Evolutionary conservation across 2,329 filamentous ascomycete species (phyloP), one percentile per base, ranked within the genome.

Genomic region (Stachybotrys chartarum): DNA sequence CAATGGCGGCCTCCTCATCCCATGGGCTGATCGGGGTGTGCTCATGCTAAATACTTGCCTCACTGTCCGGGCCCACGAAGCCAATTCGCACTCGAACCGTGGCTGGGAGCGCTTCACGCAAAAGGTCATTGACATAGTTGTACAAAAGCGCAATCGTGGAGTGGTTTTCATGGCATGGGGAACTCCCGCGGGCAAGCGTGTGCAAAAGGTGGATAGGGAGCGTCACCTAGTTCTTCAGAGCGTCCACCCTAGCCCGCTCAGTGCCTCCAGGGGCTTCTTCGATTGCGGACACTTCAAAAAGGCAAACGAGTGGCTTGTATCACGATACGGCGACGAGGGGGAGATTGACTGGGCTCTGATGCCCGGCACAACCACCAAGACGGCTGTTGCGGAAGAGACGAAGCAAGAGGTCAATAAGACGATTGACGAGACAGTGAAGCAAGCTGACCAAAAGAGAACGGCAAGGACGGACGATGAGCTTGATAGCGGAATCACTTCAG

Each of bases 81-180:
- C 94, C 50, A 93, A 94, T 69, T 90, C 85, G 31, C 94, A 99
- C 71, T 78, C 88, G 3, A 87, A 88, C 64, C 86, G 86, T 59
- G 94, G 94, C 16, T 99, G 94, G 94, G 94, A 99, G 73, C 79
- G 80, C 49, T 90, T 99, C 68, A 99, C 93, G 18, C 92, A 97
- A 68, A 89, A 85, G 60, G 87, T 94, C 47, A 95, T 99, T 59
- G 91, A 97, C 61, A 81, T 89, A 0, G 90, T 97, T 2, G 88
- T 88, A 1, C 84, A 86, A 66, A 85, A 88, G 62, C 82, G 91
- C 49, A 85, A 82, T 0, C 78, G 80, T 31, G 94, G 94, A 1
- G 93, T 99, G 1, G 94, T 97, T 5, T 99, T 97, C 68, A 76
- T 99, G 71, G 93, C 93, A 1, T 99, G 94, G 94, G 94, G 94